These are phyloP conservation scores for Suhomyces prunicola DNA, from an alignment of 805 yeast species.

Conservation along the genomic window DNA sequence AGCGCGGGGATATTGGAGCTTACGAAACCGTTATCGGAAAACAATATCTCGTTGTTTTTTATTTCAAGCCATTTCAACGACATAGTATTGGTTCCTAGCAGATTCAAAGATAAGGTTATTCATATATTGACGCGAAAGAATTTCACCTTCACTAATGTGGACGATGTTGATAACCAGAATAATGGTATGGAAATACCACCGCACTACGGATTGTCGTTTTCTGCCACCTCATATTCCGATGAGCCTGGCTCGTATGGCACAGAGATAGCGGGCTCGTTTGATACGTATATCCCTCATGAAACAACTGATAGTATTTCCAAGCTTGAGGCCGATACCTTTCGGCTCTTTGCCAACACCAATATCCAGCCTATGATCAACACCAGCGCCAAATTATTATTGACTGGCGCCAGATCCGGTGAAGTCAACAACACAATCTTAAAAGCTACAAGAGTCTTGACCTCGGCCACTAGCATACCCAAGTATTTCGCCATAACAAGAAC, in stretches of 20 bases:
- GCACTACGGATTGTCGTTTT: neutral
- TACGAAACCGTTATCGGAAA: conserved; percentile 56
- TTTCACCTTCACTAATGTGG: conserved; percentile 31
- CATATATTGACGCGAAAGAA: conserved; percentile 40
- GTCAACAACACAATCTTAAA: conserved; percentile 39
- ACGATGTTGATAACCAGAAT: neutral
- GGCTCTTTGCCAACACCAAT: conserved; percentile 29
- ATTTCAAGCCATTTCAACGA: conserved; percentile 62
- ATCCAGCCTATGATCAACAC: conserved; percentile 46
- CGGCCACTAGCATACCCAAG: conserved; percentile 27
- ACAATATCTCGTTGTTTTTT: conserved; percentile 58
- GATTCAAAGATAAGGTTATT: conserved; percentile 43
- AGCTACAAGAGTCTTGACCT: conserved; percentile 38
- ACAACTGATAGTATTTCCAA: neutral
- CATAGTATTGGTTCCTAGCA: conserved; percentile 55
- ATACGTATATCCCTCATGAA: neutral
- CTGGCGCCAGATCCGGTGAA: conserved; percentile 58
- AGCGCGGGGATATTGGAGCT: conserved; percentile 50
- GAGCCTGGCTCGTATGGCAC: neutral
- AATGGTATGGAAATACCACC: neutral
- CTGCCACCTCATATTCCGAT: neutral
- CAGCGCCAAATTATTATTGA: conserved; percentile 42
- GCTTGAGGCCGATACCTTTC: conserved; percentile 35
- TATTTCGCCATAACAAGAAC: conserved; percentile 55
- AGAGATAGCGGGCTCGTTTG: neutral